Conservation (phyloP, 768 basidiomycete genomes). For the Suillus hirtellus region DNA sequence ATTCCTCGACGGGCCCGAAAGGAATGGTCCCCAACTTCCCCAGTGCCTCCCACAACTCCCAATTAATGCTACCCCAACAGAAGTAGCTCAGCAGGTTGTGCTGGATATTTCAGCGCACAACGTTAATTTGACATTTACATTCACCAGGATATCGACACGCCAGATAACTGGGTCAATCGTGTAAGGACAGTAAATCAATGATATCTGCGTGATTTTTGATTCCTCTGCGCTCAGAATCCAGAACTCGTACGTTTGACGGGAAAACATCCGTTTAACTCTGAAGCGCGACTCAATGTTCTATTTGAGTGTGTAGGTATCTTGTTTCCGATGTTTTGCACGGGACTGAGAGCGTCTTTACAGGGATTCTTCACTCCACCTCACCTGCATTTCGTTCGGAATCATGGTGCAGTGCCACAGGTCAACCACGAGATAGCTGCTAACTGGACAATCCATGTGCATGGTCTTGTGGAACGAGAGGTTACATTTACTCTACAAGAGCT, state of each 20-base stretch:
- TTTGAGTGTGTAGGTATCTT: constrained; percentile 36
- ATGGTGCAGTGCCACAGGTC: constrained; percentile 57
- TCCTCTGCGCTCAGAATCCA: constrained; percentile 26
- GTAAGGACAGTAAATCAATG: constrained; percentile 17
- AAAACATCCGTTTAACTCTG: constrained; percentile 63
- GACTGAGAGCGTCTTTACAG: constrained; percentile 15
- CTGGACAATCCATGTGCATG: constrained; percentile 47
- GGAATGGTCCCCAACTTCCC: constrained; percentile 24
- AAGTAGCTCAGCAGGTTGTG: constrained; percentile 26
- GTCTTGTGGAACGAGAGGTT: constrained; percentile 37
- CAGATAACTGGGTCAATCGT: constrained; percentile 43
- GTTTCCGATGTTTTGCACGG: too few species aligned
- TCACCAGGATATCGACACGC: constrained; percentile 35
- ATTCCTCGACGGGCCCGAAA: constrained; percentile 20
- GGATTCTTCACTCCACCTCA: constrained; percentile 58
- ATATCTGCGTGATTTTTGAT: not conserved
- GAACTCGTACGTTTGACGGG: constrained; percentile 53
- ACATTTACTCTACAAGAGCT: constrained; percentile 48
- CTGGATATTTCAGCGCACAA: not conserved
- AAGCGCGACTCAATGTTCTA: constrained; percentile 46
- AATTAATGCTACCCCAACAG: constrained; percentile 21
- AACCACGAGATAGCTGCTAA: constrained; percentile 33
- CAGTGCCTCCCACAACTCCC: constrained; percentile 25
- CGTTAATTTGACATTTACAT: not conserved
- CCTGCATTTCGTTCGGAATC: constrained; percentile 62